Evolutionary conservation across 352 stramenopile species (phyloP).

Genomic region (Globisporangium heterothallicum): DNA sequence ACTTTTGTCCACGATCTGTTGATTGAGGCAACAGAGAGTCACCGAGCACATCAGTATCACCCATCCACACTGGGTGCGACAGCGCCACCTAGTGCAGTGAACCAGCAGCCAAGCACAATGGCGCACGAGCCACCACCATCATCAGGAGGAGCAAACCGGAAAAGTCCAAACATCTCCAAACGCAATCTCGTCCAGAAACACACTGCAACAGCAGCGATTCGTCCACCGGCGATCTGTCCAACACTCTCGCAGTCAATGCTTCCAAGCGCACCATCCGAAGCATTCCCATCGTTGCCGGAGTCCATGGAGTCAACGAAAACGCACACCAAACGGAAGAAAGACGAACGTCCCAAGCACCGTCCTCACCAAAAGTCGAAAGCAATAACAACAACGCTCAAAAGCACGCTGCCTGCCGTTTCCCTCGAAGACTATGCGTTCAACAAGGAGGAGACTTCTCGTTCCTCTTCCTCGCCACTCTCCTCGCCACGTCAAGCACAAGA

Average conservation of each 20-base stretch:
- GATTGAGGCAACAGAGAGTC: constrained; percentile 1
- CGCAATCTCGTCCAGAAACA: constrained; percentile 16
- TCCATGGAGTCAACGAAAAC: neutral
- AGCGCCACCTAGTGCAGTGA: neutral
- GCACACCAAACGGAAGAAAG: neutral
- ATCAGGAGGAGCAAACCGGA: constrained; percentile 5
- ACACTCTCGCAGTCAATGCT: neutral
- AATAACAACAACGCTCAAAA: no score
- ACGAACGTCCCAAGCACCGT: neutral
- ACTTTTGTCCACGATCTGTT: neutral
- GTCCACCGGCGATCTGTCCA: constrained; percentile 4
- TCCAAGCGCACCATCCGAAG: neutral
- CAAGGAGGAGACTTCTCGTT: neutral
- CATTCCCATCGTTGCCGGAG: neutral
- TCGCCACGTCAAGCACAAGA: constrained; percentile 22
- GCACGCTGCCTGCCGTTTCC: no score
- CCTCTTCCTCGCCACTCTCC: constrained; percentile 16
- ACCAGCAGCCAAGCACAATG: no score
- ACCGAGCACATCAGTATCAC: neutral
- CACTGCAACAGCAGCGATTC: constrained; percentile 1
- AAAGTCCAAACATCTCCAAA: constrained; percentile 24
- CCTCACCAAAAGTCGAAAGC: neutral
- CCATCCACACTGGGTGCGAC: neutral
- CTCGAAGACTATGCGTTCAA: no score
- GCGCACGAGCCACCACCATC: neutral